These are phyloP conservation scores for Massarina eburnea DNA, from an alignment of 2,329 filamentous ascomycete genomes.

Conservation along the genomic window DNA sequence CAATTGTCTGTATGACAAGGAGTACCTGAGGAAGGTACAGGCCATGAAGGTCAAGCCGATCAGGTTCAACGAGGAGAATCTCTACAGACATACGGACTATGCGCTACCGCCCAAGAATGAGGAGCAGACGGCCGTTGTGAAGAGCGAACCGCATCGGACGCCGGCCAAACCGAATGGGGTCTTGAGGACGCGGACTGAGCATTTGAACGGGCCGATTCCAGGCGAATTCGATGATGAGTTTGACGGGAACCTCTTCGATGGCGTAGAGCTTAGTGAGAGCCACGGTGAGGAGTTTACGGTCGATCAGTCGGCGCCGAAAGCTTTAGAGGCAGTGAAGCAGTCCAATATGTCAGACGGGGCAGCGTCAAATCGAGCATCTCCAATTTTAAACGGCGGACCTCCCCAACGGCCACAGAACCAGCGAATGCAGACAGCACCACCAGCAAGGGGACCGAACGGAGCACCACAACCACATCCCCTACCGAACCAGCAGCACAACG, in stretches of 20 bases:
- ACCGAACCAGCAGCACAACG: conserved; percentile 31
- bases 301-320: conserved; percentile 21
- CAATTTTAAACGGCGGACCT: conserved; percentile 18
- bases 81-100: conserved; percentile 81
- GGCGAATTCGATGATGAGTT: conserved; percentile 58
- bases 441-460: conserved; percentile 20
- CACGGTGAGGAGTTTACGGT: conserved; percentile 58
- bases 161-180: conserved; percentile 25
- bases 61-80: conserved; percentile 75
- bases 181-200: conserved; percentile 32
- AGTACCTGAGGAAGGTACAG: conserved; percentile 85
- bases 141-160: conserved; percentile 29
- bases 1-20: conserved; percentile 98
- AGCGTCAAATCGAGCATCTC: conserved; percentile 23
- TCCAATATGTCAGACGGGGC: conserved; percentile 14
- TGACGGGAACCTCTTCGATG: conserved; percentile 58
- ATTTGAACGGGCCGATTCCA: conserved; percentile 36
- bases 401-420: conserved; percentile 23
- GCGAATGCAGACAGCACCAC: conserved; percentile 27
- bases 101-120: conserved; percentile 47
- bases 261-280: conserved; percentile 61
- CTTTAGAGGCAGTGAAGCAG: conserved; percentile 15
- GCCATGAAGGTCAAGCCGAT: conserved; percentile 80
- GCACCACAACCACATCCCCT: conserved; percentile 15
- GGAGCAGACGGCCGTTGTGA: conserved; percentile 33